A percentile compares a stretch with the other conserved stretches of the same genome.
phyloP scores from a whole-genome alignment of 2,329 filamentous ascomycete species.

The Laburnicola sp. region DNA sequence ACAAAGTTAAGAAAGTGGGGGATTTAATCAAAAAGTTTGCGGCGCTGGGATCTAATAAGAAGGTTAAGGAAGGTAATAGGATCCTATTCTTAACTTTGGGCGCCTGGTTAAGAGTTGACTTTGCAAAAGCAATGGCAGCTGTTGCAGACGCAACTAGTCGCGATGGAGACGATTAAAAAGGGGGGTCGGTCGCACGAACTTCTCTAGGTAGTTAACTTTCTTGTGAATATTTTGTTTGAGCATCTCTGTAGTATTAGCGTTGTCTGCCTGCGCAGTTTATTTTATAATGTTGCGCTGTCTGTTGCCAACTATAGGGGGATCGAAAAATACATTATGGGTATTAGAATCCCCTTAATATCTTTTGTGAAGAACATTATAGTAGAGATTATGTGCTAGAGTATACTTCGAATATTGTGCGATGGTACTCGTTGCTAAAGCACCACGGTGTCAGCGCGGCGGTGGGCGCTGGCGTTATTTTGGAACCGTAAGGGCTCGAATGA shows the following conservation, averaged over 20 bases:
- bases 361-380: no score
- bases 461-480: no score
- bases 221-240: neutral
- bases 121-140: neutral
- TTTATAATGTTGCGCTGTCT: conserved; percentile 1
- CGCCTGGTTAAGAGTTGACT: conserved; percentile 3
- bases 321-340: no score
- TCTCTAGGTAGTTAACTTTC: neutral
- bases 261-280: conserved; percentile 6
- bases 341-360: no score
- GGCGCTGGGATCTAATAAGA: neutral
- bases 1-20: conserved; percentile 4
- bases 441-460: no score
- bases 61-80: neutral
- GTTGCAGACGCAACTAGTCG: neutral
- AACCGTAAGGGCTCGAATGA: no score
- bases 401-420: no score
- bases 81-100: conserved; percentile 4
- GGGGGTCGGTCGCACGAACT: neutral
- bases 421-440: no score
- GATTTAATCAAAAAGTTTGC: conserved; percentile 2
- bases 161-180: no score
- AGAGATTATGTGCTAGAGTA: no score
- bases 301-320: neutral
- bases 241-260: conserved; percentile 5